Conservation (phyloP, 192 early-diverging fungal species). For the Entomortierella parvispora region DNA sequence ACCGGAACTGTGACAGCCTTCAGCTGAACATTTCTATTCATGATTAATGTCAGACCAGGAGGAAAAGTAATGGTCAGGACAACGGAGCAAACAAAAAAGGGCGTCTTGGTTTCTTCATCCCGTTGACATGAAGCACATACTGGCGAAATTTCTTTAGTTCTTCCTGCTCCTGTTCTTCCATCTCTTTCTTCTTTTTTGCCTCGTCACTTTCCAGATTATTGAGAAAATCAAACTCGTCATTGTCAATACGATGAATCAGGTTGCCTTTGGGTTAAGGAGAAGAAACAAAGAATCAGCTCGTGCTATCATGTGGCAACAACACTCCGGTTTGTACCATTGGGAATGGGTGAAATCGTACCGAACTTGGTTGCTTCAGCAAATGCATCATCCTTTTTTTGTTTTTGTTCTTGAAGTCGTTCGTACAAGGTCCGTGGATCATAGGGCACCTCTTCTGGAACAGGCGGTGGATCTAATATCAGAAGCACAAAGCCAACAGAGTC, state of each 20-base stretch:
- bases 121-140: constrained; percentile 48
- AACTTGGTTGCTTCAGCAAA: constrained; percentile 68
- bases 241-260: constrained; percentile 71
- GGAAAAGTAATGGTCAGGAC: background rate
- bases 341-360: constrained; percentile 26
- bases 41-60: background rate
- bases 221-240: constrained; percentile 77
- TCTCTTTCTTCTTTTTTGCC: constrained; percentile 52
- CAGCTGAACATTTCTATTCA: constrained; percentile 19
- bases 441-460: constrained; percentile 48
- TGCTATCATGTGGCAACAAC: background rate
- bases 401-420: constrained; percentile 80
- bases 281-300: background rate
- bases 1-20: constrained; percentile 8
- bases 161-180: constrained; percentile 53
- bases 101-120: no score
- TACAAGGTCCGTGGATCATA: constrained; percentile 81
- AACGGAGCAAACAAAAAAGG: no score
- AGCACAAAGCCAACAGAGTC: background rate
- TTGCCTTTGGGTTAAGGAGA: constrained; percentile 55
- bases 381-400: constrained; percentile 68
- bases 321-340: background rate
- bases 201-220: constrained; percentile 64
- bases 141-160: constrained; percentile 61
- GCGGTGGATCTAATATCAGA: constrained; percentile 49